phyloP scores from a whole-genome alignment of 2,329 filamentous ascomycete genomes.

The Fulvia fulva region DNA sequence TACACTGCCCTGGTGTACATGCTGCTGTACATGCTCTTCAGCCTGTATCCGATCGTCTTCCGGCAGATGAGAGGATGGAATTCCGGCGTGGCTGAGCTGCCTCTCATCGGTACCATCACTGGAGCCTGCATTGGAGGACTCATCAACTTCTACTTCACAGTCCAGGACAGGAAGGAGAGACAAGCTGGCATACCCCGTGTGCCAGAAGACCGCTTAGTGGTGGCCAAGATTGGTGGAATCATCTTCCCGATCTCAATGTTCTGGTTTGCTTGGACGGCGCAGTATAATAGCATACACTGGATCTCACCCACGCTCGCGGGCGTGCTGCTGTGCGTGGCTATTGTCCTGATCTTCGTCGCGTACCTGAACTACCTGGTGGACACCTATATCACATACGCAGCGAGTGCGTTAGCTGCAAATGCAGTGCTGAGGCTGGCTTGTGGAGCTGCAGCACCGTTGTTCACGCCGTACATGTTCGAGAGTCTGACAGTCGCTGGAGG shows the following conservation, averaged over 20 bases:
- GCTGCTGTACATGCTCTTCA: conserved; percentile 48
- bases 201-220: conserved; percentile 42
- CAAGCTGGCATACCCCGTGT: conserved; percentile 29
- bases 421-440: conserved; percentile 28
- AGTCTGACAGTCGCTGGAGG: conserved; percentile 30
- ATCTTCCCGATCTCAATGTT: conserved; percentile 33
- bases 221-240: conserved; percentile 33
- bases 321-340: conserved; percentile 39
- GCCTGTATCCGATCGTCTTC: conserved; percentile 59
- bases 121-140: conserved; percentile 46
- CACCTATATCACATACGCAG: conserved; percentile 42
- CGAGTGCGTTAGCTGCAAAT: conserved; percentile 31
- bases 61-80: conserved; percentile 57
- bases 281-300: conserved; percentile 45
- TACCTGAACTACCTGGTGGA: conserved; percentile 55
- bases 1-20: conserved; percentile 61
- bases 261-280: conserved; percentile 34
- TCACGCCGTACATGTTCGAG: conserved; percentile 33
- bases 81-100: conserved; percentile 55
- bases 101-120: conserved; percentile 41
- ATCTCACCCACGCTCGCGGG: conserved; percentile 47
- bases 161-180: conserved; percentile 37
- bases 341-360: conserved; percentile 49
- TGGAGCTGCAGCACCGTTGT: conserved; percentile 31
- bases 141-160: conserved; percentile 41